Percentiles rank a stretch among this genome's conserved stretches.
These are phyloP conservation scores for Pezicula neosporulosa DNA, from an alignment of 2,329 filamentous ascomycete species.

Conservation along the genomic window DNA sequence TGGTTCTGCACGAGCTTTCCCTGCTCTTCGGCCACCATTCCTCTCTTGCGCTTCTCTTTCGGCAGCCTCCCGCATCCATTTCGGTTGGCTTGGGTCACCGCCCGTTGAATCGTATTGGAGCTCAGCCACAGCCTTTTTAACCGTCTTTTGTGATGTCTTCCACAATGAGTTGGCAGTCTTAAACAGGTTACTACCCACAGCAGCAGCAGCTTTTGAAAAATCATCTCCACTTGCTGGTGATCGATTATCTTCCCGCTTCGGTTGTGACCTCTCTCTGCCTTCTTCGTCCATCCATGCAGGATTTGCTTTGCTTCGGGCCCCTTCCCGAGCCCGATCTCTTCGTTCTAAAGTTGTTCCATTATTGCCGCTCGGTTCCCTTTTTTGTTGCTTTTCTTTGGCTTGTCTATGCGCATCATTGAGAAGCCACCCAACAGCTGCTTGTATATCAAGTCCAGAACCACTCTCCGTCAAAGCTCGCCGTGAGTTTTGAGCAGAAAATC, in stretches of 20 bases:
- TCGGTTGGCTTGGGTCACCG: conserved; percentile 73
- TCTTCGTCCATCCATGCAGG: conserved; percentile 64
- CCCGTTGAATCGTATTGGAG: conserved; percentile 59
- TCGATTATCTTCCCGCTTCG: conserved; percentile 47
- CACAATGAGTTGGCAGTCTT: conserved; percentile 94
- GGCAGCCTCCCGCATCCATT: conserved; percentile 83
- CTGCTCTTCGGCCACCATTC: conserved; percentile 18
- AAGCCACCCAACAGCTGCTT: conserved; percentile 84
- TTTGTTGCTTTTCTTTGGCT: conserved; percentile 67
- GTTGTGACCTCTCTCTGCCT: conserved; percentile 39
- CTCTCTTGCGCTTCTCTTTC: conserved; percentile 33
- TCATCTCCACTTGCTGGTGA: conserved; percentile 64
- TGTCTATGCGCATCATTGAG: conserved; percentile 84
- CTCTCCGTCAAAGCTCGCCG: conserved; percentile 75
- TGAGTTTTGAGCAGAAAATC: conserved; percentile 84
- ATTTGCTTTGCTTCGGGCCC: conserved; percentile 34
- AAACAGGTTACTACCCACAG: conserved; percentile 78
- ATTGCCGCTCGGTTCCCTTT: conserved; percentile 31
- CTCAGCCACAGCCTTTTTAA: conserved; percentile 89
- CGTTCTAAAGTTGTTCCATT: conserved; percentile 20
- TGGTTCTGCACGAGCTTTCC: conserved; percentile 15
- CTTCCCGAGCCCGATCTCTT: conserved; percentile 17
- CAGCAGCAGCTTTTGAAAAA: conserved; percentile 74
- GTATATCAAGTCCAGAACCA: conserved; percentile 74
- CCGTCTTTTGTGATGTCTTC: conserved; percentile 90